Evolutionary conservation across 495 filamentous ascomycete genomes (phyloP).

Genomic region (Talaromyces borbonicus): DNA sequence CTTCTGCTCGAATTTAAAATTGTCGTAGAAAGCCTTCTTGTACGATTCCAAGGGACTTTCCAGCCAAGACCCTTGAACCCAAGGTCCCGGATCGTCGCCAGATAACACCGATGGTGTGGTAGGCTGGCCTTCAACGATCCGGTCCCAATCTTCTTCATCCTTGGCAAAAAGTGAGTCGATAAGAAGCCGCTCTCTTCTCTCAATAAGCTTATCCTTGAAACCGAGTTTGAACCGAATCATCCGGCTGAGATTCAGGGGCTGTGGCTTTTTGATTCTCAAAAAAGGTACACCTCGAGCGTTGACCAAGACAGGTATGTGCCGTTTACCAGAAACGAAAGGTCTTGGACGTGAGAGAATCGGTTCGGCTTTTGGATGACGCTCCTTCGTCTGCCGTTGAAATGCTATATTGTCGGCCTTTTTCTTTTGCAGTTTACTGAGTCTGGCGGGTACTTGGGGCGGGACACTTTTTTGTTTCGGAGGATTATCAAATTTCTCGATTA

Average conservation of each 20-base stretch:
- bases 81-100: background rate
- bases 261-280: constrained; percentile 60
- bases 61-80: constrained; percentile 16
- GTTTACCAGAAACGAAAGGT: constrained; percentile 38
- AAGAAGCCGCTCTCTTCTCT: constrained; percentile 21
- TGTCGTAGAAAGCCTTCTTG: constrained; percentile 13
- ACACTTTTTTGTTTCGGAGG: background rate
- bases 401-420: constrained; percentile 19
- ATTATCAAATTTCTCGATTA: constrained; percentile 13
- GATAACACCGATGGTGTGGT: constrained; percentile 3
- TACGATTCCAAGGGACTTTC: constrained; percentile 12
- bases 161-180: constrained; percentile 30
- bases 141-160: constrained; percentile 53
- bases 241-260: constrained; percentile 45
- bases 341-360: constrained; percentile 35
- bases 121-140: constrained; percentile 18
- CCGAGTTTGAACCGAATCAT: constrained; percentile 45
- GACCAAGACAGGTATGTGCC: constrained; percentile 51
- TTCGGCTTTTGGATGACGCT: constrained; percentile 28
- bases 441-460: background rate
- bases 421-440: background rate
- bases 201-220: constrained; percentile 26
- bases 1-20: constrained; percentile 17
- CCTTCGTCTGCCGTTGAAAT: constrained; percentile 19
- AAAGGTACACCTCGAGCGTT: constrained; percentile 55